phyloP scores from a whole-genome alignment of 2,329 filamentous ascomycete species.

The Acrocalymma vagum region DNA sequence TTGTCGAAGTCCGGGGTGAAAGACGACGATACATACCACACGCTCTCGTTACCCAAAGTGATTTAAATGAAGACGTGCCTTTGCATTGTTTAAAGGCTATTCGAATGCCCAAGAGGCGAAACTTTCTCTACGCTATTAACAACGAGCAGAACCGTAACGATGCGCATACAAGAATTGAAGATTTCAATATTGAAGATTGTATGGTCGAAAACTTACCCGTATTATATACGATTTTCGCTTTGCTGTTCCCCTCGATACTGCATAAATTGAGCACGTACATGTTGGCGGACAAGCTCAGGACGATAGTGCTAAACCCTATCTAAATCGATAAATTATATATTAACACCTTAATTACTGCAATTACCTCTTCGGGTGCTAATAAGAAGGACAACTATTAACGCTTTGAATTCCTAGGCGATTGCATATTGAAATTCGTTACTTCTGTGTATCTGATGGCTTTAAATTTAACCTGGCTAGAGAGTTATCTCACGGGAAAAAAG shows the following conservation, averaged over 20 bases:
- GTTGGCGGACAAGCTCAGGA: conserved; percentile 67
- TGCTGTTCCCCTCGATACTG: conserved; percentile 77
- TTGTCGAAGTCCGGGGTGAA: conserved; percentile 29
- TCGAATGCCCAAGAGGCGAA: conserved; percentile 62
- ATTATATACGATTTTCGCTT: conserved; percentile 57
- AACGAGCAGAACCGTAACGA: conserved; percentile 18
- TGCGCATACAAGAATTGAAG: conserved; percentile 54
- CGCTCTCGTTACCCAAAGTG: background rate
- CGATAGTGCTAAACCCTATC: conserved; percentile 63
- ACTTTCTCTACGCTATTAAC: conserved; percentile 63
- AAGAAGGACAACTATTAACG: conserved; percentile 78
- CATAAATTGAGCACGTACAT: conserved; percentile 73
- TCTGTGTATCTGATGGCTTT: conserved; percentile 70
- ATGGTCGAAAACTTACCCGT: conserved; percentile 57
- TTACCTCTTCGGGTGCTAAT: conserved; percentile 70
- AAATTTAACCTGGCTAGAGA: conserved; percentile 76
- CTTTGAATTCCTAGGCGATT: conserved; percentile 88
- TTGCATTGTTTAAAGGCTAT: too few relatives aligned
- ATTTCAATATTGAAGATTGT: conserved; percentile 60
- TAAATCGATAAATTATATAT: conserved; percentile 58
- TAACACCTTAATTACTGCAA: conserved; percentile 70
- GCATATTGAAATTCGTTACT: conserved; percentile 78
- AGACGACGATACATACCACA: conserved; percentile 30
- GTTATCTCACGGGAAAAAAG: conserved; percentile 74
- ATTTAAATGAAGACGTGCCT: conserved; percentile 11